Evolutionary conservation across 1,284 basidiomycete species (phyloP).

Genomic region (Pascua guehoae): DNA sequence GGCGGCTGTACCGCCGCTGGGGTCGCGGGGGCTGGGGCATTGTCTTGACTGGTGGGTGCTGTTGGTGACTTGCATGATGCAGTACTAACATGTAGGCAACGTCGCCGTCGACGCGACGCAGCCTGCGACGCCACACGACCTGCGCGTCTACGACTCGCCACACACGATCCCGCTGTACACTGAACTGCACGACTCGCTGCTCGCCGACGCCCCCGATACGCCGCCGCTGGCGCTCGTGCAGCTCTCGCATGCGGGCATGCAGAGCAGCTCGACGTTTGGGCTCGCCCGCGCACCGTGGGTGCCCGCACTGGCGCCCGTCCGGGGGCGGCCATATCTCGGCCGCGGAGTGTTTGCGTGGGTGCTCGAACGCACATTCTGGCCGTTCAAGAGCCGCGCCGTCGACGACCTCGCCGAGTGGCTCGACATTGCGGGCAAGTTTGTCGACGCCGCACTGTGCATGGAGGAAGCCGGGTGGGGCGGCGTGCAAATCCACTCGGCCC

Average conservation of each 20-base stretch:
- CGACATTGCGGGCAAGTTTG: conserved; percentile 63
- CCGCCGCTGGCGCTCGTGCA: conserved; percentile 60
- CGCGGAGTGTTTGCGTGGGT: conserved; percentile 49
- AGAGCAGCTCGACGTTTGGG: conserved; percentile 59
- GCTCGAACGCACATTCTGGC: conserved; percentile 61
- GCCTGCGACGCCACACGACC: conserved; percentile 75
- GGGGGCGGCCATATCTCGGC: conserved; percentile 53
- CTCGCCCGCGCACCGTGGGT: conserved; percentile 35
- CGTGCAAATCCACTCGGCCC: conserved; percentile 79
- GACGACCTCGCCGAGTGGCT: conserved; percentile 58
- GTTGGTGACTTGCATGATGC: not conserved
- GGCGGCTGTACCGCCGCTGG: conserved; percentile 72
- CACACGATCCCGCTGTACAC: conserved; percentile 55
- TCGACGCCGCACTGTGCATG: conserved; percentile 66
- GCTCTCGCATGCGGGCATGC: conserved; percentile 79
- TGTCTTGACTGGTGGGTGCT: conserved; percentile 64
- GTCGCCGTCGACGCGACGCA: conserved; percentile 70
- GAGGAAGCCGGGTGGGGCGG: conserved; percentile 78
- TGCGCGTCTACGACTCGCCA: conserved; percentile 57
- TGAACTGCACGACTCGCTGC: conserved; percentile 56
- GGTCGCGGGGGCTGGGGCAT: conserved; percentile 77
- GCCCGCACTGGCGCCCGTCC: conserved; percentile 69
- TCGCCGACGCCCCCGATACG: conserved; percentile 36
- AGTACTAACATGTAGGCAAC: conserved; percentile 57
- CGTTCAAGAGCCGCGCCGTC: conserved; percentile 55